phyloP scores from a whole-genome alignment of 495 filamentous ascomycete species.

The Arthonia radiata region DNA sequence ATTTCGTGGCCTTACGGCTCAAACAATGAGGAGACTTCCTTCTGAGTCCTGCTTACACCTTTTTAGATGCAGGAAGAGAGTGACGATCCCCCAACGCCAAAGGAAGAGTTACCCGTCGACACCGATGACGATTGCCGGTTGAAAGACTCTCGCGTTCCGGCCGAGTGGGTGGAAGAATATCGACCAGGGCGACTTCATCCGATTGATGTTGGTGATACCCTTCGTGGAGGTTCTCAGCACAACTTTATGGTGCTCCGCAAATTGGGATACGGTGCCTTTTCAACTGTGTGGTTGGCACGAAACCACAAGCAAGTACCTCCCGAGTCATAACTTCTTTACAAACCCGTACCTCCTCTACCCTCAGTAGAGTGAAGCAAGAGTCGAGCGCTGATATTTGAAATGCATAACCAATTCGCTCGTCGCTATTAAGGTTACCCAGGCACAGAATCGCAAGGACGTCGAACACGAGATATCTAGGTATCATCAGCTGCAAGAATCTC shows the following conservation, averaged over 20 bases:
- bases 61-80: too few relatives aligned
- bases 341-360: too few relatives aligned
- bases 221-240: slow-evolving; percentile 12
- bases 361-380: too few relatives aligned
- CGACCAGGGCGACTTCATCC: slow-evolving; percentile 5
- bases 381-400: not conserved
- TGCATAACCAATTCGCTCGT: not conserved
- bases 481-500: too few relatives aligned
- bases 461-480: not conserved
- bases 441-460: not conserved
- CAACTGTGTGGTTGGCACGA: slow-evolving; percentile 14
- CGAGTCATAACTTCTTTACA: not conserved
- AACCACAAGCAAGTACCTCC: slow-evolving; percentile 4
- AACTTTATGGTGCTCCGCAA: slow-evolving; percentile 11
- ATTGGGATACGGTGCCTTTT: slow-evolving; percentile 14
- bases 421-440: not conserved
- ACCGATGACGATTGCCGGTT: too few relatives aligned
- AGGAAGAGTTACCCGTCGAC: too few relatives aligned
- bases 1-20: too few relatives aligned
- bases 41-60: too few relatives aligned
- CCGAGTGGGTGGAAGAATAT: slow-evolving; percentile 3
- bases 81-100: too few relatives aligned
- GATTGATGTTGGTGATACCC: slow-evolving; percentile 3
- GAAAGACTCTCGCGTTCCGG: too few relatives aligned
- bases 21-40: too few relatives aligned